Percentiles rank a stretch among this genome's conserved stretches.
Evolutionary conservation across 805 yeast genomes (phyloP).

Genomic region (Candida insectalens): DNA sequence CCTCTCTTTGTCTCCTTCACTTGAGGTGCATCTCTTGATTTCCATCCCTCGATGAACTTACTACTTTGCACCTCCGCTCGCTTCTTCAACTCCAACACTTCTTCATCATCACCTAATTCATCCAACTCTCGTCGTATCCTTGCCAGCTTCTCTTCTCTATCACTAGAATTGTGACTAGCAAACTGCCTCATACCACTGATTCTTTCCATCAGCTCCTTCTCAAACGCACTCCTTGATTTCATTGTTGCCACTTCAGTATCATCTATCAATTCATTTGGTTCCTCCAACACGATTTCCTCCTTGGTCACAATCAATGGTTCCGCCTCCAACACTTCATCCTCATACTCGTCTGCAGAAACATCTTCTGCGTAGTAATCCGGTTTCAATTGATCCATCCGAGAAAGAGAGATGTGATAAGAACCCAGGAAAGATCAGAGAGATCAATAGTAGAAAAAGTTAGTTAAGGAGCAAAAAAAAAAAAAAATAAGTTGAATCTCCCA

Average conservation of each 20-base stretch:
- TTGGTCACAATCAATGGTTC: conserved; percentile 4
- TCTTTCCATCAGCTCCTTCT: conserved; percentile 2
- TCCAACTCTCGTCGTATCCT: conserved; percentile 8
- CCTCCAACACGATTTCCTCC: neutral
- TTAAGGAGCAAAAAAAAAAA: neutral
- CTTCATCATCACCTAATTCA: conserved; percentile 3
- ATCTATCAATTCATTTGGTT: neutral
- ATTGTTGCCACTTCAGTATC: neutral
- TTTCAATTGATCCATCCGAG: neutral
- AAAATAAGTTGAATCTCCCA: conserved; percentile 19
- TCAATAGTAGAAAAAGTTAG: neutral
- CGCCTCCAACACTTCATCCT: conserved; percentile 15
- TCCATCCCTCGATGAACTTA: conserved; percentile 1
- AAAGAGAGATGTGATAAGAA: conserved; percentile 2
- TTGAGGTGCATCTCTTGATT: too few species aligned
- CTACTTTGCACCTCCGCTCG: conserved; percentile 3
- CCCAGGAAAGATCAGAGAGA: neutral
- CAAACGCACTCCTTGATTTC: conserved; percentile 3
- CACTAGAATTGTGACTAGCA: conserved; percentile 1
- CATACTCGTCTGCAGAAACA: conserved; percentile 9
- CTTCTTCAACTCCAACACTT: conserved; percentile 4
- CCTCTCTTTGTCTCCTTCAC: conserved; percentile 1
- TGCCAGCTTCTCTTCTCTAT: conserved; percentile 3
- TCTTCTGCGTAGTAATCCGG: conserved; percentile 20
- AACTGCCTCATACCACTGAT: neutral